Evolutionary conservation across 371 early-diverging fungal species (phyloP).

Genomic region (Coemansia sp.): DNA sequence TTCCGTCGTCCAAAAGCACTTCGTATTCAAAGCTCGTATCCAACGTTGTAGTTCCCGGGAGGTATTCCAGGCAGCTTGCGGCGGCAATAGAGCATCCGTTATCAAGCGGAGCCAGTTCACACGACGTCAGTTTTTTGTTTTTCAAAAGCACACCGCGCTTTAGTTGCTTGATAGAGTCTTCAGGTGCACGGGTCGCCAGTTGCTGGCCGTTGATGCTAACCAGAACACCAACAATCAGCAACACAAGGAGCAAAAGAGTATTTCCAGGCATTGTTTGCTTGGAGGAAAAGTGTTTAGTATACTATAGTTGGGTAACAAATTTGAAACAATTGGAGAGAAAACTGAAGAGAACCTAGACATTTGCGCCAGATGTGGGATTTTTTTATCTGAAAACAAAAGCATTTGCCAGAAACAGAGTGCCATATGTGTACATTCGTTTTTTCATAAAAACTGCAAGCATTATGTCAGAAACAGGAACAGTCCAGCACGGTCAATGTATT

Average conservation of each 20-base stretch:
- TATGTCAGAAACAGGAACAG: no score
- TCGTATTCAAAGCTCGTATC: conserved; percentile 9
- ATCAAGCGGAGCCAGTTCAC: conserved; percentile 16
- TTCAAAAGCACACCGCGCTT: conserved; percentile 20
- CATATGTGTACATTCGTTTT: no score
- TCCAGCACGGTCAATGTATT: no score
- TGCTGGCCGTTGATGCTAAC: not conserved
- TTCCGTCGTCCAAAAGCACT: conserved; percentile 10
- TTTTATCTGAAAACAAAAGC: no score
- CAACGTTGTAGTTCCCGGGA: not conserved
- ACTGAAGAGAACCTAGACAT: no score
- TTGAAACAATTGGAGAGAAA: no score
- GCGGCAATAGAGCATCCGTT: conserved; percentile 15
- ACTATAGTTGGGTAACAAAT: no score
- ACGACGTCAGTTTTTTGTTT: conserved; percentile 22
- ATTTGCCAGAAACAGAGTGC: no score
- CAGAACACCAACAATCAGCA: not conserved
- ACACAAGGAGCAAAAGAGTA: not conserved
- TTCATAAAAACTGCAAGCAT: no score
- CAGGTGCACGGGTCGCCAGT: not conserved
- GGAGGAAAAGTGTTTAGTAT: no score
- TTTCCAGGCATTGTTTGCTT: no score
- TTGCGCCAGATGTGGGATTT: no score
- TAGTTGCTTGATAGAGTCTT: not conserved
- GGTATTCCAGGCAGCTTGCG: conserved; percentile 21